Percentiles rank a stretch among this genome's conserved stretches.
Evolutionary conservation across 1,284 basidiomycete genomes (phyloP).

Genomic region (Austroboletus novae-zelandiae): DNA sequence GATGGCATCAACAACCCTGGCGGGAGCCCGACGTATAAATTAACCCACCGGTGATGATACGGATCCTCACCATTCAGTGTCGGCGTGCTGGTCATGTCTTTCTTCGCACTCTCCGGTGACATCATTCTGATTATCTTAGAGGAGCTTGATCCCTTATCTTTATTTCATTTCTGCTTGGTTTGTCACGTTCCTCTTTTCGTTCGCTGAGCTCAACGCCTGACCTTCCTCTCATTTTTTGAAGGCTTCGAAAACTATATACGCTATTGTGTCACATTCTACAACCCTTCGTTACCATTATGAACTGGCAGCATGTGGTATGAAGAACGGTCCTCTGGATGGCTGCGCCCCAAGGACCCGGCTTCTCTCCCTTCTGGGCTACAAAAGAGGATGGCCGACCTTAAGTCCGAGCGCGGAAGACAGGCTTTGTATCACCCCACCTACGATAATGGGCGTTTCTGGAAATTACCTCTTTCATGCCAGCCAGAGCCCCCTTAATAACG

Average conservation of each 20-base stretch:
- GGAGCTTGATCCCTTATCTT: constrained; percentile 50
- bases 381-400: constrained; percentile 52
- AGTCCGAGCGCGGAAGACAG: constrained; percentile 49
- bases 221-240: constrained; percentile 19
- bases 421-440: constrained; percentile 41
- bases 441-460: constrained; percentile 46
- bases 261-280: constrained; percentile 44
- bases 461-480: constrained; percentile 53
- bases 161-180: constrained; percentile 53
- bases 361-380: constrained; percentile 47
- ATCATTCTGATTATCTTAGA: constrained; percentile 51
- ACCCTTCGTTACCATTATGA: constrained; percentile 54
- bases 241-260: constrained; percentile 47
- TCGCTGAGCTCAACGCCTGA: constrained; percentile 1
- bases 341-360: constrained; percentile 42
- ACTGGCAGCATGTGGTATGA: constrained; percentile 52
- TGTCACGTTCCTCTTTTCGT: constrained; percentile 4
- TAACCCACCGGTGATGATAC: constrained; percentile 5
- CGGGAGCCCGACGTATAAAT: constrained; percentile 33
- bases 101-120: constrained; percentile 53
- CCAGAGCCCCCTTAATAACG: constrained; percentile 37
- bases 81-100: constrained; percentile 37
- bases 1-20: constrained; percentile 24
- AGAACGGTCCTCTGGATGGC: constrained; percentile 45
- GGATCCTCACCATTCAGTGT: constrained; percentile 17